Percentiles rank a stretch among this genome's conserved stretches.
Evolutionary conservation across 2,329 filamentous ascomycete genomes (phyloP).

Genomic region (Colletotrichum siamense): DNA sequence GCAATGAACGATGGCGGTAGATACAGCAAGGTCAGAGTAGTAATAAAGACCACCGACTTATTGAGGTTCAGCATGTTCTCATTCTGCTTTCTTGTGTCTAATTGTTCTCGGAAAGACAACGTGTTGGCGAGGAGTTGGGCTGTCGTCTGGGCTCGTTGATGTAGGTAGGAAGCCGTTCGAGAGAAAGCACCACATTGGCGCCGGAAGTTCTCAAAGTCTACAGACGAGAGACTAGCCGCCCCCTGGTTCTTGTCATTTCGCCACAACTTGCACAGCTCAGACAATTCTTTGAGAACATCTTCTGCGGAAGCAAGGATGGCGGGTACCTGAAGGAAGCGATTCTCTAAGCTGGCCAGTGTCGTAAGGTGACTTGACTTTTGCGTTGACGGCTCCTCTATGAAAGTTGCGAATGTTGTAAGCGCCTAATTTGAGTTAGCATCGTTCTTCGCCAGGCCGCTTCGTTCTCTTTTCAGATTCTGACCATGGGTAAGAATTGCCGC

Average conservation of each 20-base stretch:
- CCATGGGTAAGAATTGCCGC: background rate
- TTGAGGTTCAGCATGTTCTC: conserved; percentile 34
- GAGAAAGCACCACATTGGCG: conserved; percentile 22
- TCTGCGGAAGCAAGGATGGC: background rate
- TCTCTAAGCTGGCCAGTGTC: background rate
- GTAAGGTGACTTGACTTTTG: background rate
- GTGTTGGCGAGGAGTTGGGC: conserved; percentile 31
- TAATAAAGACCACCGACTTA: conserved; percentile 36
- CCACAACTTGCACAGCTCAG: background rate
- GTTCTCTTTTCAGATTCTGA: too few relatives aligned
- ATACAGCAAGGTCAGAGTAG: conserved; percentile 33
- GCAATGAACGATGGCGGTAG: conserved; percentile 40
- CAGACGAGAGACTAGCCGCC: fast-evolving
- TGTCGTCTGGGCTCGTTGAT: conserved; percentile 28
- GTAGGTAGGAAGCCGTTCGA: conserved; percentile 27
- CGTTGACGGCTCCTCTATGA: background rate
- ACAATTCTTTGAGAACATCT: conserved; percentile 13
- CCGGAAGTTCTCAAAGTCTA: conserved; percentile 13
- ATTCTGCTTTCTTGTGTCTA: conserved; percentile 35
- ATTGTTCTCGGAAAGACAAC: conserved; percentile 32
- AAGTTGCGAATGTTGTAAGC: background rate
- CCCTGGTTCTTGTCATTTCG: background rate
- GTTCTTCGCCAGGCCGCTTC: too few relatives aligned
- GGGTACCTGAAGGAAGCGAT: background rate
- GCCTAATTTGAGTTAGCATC: background rate